Evolutionary conservation across 371 early-diverging fungal species (phyloP).

Genomic region (Funneliformis caledonium): DNA sequence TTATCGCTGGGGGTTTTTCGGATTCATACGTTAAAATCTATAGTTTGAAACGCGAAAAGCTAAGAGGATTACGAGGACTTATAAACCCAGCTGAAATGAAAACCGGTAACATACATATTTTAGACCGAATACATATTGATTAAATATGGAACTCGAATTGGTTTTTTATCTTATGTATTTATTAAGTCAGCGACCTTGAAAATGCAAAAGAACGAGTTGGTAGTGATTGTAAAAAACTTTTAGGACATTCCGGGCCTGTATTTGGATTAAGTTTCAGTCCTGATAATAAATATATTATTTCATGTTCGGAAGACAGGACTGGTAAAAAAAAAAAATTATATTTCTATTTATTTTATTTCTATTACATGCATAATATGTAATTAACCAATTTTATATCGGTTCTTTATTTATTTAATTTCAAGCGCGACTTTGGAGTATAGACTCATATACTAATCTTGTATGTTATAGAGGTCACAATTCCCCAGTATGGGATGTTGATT

Average conservation of each 20-base stretch:
- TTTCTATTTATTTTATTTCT: neutral
- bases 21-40: slow-evolving; percentile 91
- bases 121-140: neutral
- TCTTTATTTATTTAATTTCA: neutral
- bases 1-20: slow-evolving; percentile 86
- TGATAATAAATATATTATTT: slow-evolving; percentile 88
- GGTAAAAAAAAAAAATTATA: slow-evolving; percentile 53
- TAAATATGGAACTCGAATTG: neutral
- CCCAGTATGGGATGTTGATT: slow-evolving; percentile 97
- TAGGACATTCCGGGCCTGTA: slow-evolving; percentile 98
- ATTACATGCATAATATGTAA: neutral
- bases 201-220: slow-evolving; percentile 58
- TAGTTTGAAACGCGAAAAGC: slow-evolving; percentile 75
- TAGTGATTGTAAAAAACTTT: slow-evolving; percentile 66
- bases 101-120: slow-evolving; percentile 49
- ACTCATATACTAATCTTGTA: slow-evolving; percentile 88
- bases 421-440: slow-evolving; percentile 95
- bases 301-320: slow-evolving; percentile 96
- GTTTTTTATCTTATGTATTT: slow-evolving; percentile 10
- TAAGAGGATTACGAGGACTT: slow-evolving; percentile 62
- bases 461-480: slow-evolving; percentile 98
- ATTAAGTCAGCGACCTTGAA: slow-evolving; percentile 56
- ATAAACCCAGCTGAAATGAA: slow-evolving; percentile 61
- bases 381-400: neutral
- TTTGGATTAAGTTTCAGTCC: slow-evolving; percentile 91